Conservation (phyloP, 306 rosid species). For the Phaseolus lunatus region DNA sequence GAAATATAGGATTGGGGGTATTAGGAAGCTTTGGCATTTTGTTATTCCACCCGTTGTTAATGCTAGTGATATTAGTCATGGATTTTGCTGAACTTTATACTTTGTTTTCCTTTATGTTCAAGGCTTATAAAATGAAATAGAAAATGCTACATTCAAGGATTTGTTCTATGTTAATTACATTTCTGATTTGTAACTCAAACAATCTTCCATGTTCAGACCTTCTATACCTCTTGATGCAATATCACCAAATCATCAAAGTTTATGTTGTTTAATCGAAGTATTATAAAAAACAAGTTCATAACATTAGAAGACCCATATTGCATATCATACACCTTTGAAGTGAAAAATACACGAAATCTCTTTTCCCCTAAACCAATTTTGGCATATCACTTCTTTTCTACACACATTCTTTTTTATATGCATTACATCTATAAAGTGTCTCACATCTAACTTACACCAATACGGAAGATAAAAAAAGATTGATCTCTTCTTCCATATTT, state of each 20-base stretch:
- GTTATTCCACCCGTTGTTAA: constrained; percentile 58
- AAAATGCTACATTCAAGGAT: background rate
- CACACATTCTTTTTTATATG: too few relatives aligned
- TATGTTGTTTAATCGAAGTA: too few relatives aligned
- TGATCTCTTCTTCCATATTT: too few relatives aligned
- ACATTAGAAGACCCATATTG: too few relatives aligned
- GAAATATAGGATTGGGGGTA: constrained; percentile 68
- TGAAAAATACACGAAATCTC: too few relatives aligned
- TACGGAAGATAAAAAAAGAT: too few relatives aligned
- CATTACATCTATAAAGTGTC: too few relatives aligned
- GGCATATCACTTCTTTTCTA: too few relatives aligned
- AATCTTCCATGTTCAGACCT: background rate
- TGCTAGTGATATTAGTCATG: constrained; percentile 32
- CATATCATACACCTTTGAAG: too few relatives aligned
- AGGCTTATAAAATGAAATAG: background rate
- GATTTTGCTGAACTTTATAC: constrained; percentile 49
- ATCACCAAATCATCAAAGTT: background rate
- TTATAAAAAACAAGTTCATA: too few relatives aligned
- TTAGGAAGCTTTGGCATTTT: constrained; percentile 85
- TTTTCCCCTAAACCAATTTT: too few relatives aligned
- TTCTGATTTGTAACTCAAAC: background rate
- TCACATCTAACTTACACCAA: too few relatives aligned
- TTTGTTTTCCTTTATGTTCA: background rate
- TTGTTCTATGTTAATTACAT: background rate
- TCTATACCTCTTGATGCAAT: background rate